Conservation (phyloP, 2,329 filamentous ascomycete genomes). For the Sporothrix pallida region DNA sequence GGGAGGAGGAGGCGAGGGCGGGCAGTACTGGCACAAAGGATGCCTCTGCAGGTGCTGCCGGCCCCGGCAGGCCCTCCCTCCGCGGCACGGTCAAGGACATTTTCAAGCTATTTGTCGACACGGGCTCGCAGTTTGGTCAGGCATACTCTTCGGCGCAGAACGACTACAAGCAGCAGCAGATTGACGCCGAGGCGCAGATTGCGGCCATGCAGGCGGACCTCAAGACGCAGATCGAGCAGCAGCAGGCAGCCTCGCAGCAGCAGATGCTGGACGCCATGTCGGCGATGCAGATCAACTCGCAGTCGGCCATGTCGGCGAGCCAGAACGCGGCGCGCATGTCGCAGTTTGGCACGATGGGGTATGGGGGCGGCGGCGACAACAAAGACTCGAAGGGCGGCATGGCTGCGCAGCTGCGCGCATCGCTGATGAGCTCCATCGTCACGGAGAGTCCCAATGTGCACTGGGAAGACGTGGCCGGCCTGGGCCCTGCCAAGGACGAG, state of each 20-base stretch:
- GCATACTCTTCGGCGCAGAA: not conserved
- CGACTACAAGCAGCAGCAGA: not conserved
- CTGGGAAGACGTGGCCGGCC: slow-evolving; percentile 38
- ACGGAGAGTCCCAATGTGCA: slow-evolving; percentile 37
- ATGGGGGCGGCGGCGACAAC: not conserved
- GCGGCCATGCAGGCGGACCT: not conserved
- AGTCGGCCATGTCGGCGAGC: slow-evolving; percentile 1
- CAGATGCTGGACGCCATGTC: slow-evolving; percentile 10
- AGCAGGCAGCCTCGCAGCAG: not conserved
- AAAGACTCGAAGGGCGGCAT: slow-evolving; percentile 27
- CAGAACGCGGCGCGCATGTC: not conserved
- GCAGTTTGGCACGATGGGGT: slow-evolving; percentile 1
- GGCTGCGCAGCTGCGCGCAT: slow-evolving; percentile 26
- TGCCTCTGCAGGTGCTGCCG: too few species aligned
- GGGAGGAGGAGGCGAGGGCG: not conserved
- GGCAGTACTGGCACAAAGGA: not conserved
- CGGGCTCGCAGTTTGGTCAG: slow-evolving; percentile 2
- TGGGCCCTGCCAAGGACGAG: slow-evolving; percentile 37
- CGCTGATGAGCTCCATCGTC: slow-evolving; percentile 34
- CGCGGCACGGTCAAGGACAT: slow-evolving; percentile 29
- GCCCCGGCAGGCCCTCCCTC: too few species aligned
- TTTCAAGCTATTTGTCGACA: slow-evolving; percentile 22
- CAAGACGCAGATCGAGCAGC: not conserved
- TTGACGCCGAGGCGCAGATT: not conserved
- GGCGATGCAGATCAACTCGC: slow-evolving; percentile 10